These are phyloP conservation scores for Breynia disticha DNA, from an alignment of 441 rosid genomes.

Conservation along the genomic window DNA sequence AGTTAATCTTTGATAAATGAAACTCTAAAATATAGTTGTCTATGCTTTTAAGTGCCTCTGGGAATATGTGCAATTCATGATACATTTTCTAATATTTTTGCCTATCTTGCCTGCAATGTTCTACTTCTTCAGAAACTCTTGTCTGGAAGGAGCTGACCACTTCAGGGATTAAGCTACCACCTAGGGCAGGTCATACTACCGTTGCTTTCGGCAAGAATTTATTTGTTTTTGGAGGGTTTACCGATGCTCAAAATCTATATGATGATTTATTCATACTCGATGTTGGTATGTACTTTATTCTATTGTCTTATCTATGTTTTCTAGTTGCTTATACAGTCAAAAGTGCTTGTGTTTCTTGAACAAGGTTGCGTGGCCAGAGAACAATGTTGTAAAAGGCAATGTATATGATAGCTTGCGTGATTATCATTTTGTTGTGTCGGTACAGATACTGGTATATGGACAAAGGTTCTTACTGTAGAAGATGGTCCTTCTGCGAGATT, in stretches of 20 bases:
- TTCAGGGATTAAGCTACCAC: conserved; percentile 63
- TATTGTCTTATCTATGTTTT: not conserved
- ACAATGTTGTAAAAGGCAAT: too few species aligned
- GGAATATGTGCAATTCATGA: conserved; percentile 6
- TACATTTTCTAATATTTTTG: conserved; percentile 8
- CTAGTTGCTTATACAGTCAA: not conserved
- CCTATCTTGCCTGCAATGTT: conserved; percentile 8
- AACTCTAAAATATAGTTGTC: not conserved
- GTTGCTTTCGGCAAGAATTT: conserved; percentile 76
- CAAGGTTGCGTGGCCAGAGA: not conserved
- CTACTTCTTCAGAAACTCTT: conserved; percentile 50
- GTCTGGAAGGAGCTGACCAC: conserved; percentile 78
- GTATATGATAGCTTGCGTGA: not conserved
- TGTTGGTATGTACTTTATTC: conserved; percentile 47
- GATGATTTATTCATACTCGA: conserved; percentile 80
- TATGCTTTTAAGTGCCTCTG: not conserved
- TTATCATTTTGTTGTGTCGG: not conserved
- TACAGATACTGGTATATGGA: conserved; percentile 79
- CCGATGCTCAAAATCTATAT: conserved; percentile 77
- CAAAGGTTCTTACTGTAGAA: conserved; percentile 54
- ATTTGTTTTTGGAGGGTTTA: conserved; percentile 89
- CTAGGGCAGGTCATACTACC: conserved; percentile 93
- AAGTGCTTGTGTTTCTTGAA: not conserved
- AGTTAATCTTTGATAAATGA: not conserved
- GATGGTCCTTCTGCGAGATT: conserved; percentile 90